phyloP scores from a whole-genome alignment of 2,329 filamentous ascomycete species.

The Alternaria novae-zelandiae region DNA sequence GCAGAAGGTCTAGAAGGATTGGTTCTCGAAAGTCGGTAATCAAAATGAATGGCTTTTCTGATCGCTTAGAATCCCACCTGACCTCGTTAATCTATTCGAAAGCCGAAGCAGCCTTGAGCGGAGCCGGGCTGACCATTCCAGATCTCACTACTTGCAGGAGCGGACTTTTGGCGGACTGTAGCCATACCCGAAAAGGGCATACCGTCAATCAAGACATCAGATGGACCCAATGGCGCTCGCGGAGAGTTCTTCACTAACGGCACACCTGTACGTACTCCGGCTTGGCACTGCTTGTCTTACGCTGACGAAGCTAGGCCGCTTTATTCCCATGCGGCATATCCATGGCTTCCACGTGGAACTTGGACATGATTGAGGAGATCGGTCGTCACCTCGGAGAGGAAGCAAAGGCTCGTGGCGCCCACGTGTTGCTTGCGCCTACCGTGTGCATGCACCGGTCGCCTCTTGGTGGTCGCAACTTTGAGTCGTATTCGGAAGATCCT shows the following conservation, averaged over 20 bases:
- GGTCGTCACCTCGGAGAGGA: slow-evolving; percentile 76
- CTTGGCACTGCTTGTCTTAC: slow-evolving; percentile 4
- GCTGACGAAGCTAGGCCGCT: slow-evolving; percentile 63
- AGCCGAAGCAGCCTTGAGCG: slow-evolving; percentile 8
- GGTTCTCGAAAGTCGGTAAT: slow-evolving; percentile 2
- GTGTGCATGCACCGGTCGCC: slow-evolving; percentile 84
- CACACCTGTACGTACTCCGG: slow-evolving; percentile 45
- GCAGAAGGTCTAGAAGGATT: background rate
- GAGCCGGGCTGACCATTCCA: slow-evolving; percentile 32
- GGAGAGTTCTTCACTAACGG: slow-evolving; percentile 70
- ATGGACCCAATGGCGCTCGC: slow-evolving; percentile 73
- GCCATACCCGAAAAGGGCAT: slow-evolving; percentile 65
- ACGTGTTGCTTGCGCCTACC: slow-evolving; percentile 77
- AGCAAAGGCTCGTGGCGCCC: slow-evolving; percentile 73
- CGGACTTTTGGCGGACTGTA: slow-evolving; percentile 74
- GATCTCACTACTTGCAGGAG: slow-evolving; percentile 55
- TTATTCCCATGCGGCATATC: slow-evolving; percentile 81
- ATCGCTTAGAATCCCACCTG: slow-evolving; percentile 13
- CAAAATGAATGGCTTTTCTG: background rate
- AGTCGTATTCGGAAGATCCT: slow-evolving; percentile 86
- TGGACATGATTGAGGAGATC: slow-evolving; percentile 70
- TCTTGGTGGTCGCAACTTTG: slow-evolving; percentile 83
- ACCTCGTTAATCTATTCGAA: slow-evolving; percentile 13
- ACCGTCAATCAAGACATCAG: slow-evolving; percentile 69
- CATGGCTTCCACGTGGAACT: slow-evolving; percentile 80